Base-by-base conservation (phyloP, 805 yeast species). In the Cyberlindnera meyerae region DNA sequence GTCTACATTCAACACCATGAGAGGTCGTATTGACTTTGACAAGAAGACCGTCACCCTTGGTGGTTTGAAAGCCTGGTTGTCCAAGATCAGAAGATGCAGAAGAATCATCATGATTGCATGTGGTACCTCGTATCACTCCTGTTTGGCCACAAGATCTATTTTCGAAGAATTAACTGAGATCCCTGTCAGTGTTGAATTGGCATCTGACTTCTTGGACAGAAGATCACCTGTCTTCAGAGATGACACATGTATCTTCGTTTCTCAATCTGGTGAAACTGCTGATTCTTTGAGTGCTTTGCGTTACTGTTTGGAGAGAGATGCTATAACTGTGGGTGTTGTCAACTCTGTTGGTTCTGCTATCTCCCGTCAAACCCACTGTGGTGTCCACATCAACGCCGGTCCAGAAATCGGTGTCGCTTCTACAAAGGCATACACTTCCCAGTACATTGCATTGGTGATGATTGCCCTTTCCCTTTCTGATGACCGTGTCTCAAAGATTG, bases 391-490 rank as follows among this genome's bases (percentile, higher is more conserved):
- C 61, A 93, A 93, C 60, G 98, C 98, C 33, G 99, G 99, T 48
- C 98, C 98, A 31, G 99, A 93, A 67, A 93, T 93, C 47, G 97
- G 98, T 63, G 99, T 93, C 51, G 99, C 99, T 9, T 88, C 97
- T 11, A 93, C 99, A 32, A 93, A 93, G 68, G 98, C 98, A 20
- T 93, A 93, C 70, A 93, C 99, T 7, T 93, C 99, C 9, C 99
- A 93, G 63, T 93, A 79, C 63, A 89, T 94, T 62, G 97, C 98
- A 0, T 70, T 93, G 47, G 97, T 90, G 5, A 87, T 93, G 97
- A 75, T 93, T 68, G 97, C 97, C 1, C 73, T 93, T 37, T 86
- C 90, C n/a, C 73, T 93, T 46, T 85, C 97, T 9, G 95, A 88
- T 55, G 97, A 93, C 62, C 77, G 90, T 42, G 73, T 87, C 33